phyloP scores from a whole-genome alignment of 768 basidiomycete genomes.

The Phlegmacium glaucopus region DNA sequence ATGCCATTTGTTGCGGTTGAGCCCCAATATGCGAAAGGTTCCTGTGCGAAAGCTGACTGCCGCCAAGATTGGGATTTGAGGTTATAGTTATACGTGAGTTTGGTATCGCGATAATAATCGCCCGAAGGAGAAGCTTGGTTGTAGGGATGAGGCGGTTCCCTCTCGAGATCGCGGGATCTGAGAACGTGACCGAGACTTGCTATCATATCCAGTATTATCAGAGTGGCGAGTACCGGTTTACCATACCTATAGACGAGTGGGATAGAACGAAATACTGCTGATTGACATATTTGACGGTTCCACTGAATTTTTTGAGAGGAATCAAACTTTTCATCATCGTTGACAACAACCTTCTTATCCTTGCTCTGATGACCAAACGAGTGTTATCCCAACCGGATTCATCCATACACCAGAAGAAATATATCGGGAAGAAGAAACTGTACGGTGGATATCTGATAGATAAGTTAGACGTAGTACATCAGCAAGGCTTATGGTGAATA shows the following conservation, averaged over 20 bases:
- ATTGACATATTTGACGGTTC: constrained; percentile 43
- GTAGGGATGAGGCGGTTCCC: constrained; percentile 63
- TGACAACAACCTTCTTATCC: constrained; percentile 90
- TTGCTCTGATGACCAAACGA: constrained; percentile 87
- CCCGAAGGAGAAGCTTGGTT: constrained; percentile 71
- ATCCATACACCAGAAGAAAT: constrained; percentile 99
- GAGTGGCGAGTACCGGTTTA: constrained; percentile 73
- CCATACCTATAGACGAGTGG: constrained; percentile 62
- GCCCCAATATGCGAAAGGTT: constrained; percentile 53
- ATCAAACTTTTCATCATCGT: constrained; percentile 99
- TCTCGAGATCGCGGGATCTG: constrained; percentile 52
- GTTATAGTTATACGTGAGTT: constrained; percentile 51
- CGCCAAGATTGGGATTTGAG: constrained; percentile 52
- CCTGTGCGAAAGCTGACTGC: constrained; percentile 53
- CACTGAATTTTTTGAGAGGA: constrained; percentile 95
- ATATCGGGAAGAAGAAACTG: constrained; percentile 91
- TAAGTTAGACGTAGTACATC: not conserved
- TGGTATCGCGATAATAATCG: constrained; percentile 90
- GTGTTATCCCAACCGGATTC: constrained; percentile 97
- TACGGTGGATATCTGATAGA: constrained; percentile 78
- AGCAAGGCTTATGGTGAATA: not conserved
- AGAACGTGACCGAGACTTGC: constrained; percentile 54
- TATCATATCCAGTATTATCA: constrained; percentile 70
- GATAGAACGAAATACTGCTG: not conserved
- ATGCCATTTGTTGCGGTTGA: constrained; percentile 40